Base-by-base conservation (phyloP, 768 basidiomycete genomes). In the Macrolepiota dolichaula region DNA sequence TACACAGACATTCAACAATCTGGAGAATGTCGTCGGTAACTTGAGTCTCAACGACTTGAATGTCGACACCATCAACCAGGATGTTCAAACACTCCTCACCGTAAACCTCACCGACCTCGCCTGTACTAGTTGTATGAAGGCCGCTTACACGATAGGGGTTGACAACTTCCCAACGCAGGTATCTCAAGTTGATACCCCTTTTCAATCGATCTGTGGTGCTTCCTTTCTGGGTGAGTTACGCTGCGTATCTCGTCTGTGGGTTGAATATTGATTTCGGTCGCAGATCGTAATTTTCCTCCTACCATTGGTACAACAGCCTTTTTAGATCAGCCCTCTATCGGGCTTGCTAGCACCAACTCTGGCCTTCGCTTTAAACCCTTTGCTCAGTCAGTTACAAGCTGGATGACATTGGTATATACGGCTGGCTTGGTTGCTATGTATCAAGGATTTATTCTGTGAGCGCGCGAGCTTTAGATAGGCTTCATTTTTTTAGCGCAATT, bases 81-180 rank as follows among this genome's bases (percentile, higher is more conserved):
- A 67, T 27, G 67, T 69, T 37, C 65, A 70, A 59, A 71, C 66
- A 27, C 58, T 75, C 42, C 55, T 70, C 44, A 53, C 66, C 6
- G 63, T 68, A 12, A 73, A 74, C 29, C 62, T 70, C 57, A 63
- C 70, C 38, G 78, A 71, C 11, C 63, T 81, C 15, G 67, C 75
- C 9, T 83, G 82, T 68, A 79, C 79, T 36, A 69, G 73, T 55
- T 83, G 82, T 66, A 72, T 76, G 57, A 79, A 83, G 69, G 77
- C 76, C n/a, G 75, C 73, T 19, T 79, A 77, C 63, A 72, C 68
- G 7, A 67, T 81, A 24, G 65, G 69, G 15, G 59, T 67, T 12
- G 56, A 72, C 13, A 58, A 68, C 13, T 74, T 76, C 52, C 77
- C 81, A 2, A 64, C 68, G 15, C 62, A 77, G 22, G 63, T 75